Evolutionary conservation across 306 rosid genomes (phyloP).

Genomic region (Adenanthera pavonina): DNA sequence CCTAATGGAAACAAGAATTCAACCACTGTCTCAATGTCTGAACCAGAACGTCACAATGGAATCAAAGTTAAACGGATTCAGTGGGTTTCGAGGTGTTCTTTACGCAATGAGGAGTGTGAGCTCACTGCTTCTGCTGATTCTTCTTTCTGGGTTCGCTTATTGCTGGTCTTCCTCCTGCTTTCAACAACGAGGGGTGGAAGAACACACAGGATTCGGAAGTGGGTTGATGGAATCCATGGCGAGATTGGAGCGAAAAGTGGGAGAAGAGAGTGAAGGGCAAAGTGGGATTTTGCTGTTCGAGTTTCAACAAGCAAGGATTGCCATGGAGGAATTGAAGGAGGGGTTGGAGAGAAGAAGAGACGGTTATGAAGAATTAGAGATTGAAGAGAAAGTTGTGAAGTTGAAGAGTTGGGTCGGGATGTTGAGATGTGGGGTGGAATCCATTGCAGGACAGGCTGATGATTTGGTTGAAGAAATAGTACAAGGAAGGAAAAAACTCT

Average conservation of each 20-base stretch:
- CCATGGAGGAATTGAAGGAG: slow-evolving; percentile 56
- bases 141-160: slow-evolving; percentile 60
- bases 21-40: slow-evolving; percentile 49
- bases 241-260: slow-evolving; percentile 57
- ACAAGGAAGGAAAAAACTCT: slow-evolving; percentile 73
- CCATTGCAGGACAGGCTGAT: slow-evolving; percentile 65
- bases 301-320: slow-evolving; percentile 53
- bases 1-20: slow-evolving; percentile 63
- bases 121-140: slow-evolving; percentile 63
- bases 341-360: slow-evolving; percentile 51
- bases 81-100: slow-evolving; percentile 72
- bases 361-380: slow-evolving; percentile 20
- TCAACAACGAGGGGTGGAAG: slow-evolving; percentile 42
- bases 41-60: slow-evolving; percentile 40
- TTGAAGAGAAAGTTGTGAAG: slow-evolving; percentile 49
- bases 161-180: slow-evolving; percentile 52
- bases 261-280: slow-evolving; percentile 51
- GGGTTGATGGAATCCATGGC: slow-evolving; percentile 52
- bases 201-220: slow-evolving; percentile 46
- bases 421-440: slow-evolving; percentile 67
- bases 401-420: slow-evolving; percentile 59
- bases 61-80: slow-evolving; percentile 65
- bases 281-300: slow-evolving; percentile 65
- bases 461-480: slow-evolving; percentile 84
- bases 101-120: slow-evolving; percentile 65